These are phyloP conservation scores for Rhizopogon vulgaris DNA, from an alignment of 768 basidiomycete genomes.

Conservation along the genomic window DNA sequence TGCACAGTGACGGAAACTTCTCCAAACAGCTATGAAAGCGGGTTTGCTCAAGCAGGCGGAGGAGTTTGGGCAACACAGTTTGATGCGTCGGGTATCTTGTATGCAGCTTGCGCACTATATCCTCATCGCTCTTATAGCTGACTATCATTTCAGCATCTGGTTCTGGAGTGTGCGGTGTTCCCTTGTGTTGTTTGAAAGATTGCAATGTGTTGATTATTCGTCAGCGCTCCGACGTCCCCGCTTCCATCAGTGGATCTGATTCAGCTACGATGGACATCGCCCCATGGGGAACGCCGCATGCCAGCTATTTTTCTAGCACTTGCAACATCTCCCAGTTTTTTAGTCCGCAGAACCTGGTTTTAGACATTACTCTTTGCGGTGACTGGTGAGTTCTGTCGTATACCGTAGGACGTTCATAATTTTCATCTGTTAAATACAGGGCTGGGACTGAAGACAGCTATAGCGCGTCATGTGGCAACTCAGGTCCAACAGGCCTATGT, in stretches of 20 bases:
- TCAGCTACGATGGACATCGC: slow-evolving; percentile 31
- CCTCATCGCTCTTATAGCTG: neutral
- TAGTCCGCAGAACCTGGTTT: slow-evolving; percentile 41
- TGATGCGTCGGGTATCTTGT: slow-evolving; percentile 49
- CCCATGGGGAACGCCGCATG: slow-evolving; percentile 41
- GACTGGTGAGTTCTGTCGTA: slow-evolving; percentile 30
- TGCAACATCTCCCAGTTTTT: slow-evolving; percentile 44
- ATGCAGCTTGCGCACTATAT: slow-evolving; percentile 13
- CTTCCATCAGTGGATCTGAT: slow-evolving; percentile 25
- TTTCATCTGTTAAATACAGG: slow-evolving; percentile 24
- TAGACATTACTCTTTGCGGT: slow-evolving; percentile 54
- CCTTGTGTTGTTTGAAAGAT: neutral
- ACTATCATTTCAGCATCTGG: slow-evolving; percentile 33
- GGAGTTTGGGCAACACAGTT: slow-evolving; percentile 69
- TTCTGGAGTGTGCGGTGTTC: slow-evolving; percentile 38
- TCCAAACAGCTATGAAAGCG: slow-evolving; percentile 19
- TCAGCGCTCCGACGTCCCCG: slow-evolving; percentile 33
- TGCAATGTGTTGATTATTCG: slow-evolving; percentile 10
- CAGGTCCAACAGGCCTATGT: slow-evolving; percentile 35
- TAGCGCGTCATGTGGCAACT: slow-evolving; percentile 32
- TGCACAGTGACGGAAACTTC: slow-evolving; percentile 25
- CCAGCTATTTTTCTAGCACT: slow-evolving; percentile 31
- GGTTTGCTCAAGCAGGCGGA: slow-evolving; percentile 35
- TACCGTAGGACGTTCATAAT: neutral
- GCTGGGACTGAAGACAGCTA: slow-evolving; percentile 44